Evolutionary conservation across 164 flowering plant species (phyloP).

Genomic region (Malania oleifera): DNA sequence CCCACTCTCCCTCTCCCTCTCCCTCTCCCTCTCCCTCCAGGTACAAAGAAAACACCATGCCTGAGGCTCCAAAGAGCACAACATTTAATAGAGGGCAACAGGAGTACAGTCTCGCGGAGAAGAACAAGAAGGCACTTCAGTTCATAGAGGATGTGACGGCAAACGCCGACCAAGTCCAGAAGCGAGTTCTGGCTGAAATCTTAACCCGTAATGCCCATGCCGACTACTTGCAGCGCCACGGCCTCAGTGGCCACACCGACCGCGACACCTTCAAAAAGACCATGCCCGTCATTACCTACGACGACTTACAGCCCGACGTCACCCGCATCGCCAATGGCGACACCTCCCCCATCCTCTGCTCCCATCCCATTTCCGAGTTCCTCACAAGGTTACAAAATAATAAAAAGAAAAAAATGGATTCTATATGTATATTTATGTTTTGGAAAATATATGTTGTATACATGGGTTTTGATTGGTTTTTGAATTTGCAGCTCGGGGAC

Average conservation of each 20-base stretch:
- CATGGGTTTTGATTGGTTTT: constrained; percentile 7
- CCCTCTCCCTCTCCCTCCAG: not conserved
- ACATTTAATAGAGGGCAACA: not conserved
- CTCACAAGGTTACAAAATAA: constrained; percentile 50
- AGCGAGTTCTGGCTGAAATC: constrained; percentile 59
- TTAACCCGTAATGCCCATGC: constrained; percentile 60
- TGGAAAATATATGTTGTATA: constrained; percentile 2
- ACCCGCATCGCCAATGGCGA: constrained; percentile 79
- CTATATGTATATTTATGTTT: not conserved
- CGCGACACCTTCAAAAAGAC: constrained; percentile 66
- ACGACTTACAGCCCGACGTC: constrained; percentile 62
- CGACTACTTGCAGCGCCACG: constrained; percentile 62
- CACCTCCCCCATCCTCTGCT: constrained; percentile 60
- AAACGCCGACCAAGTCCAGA: constrained; percentile 61
- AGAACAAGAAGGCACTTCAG: constrained; percentile 51
- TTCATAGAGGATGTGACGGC: constrained; percentile 77
- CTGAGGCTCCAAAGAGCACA: constrained; percentile 58
- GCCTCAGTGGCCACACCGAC: constrained; percentile 59
- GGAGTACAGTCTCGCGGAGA: constrained; percentile 25
- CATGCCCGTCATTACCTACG: constrained; percentile 74
- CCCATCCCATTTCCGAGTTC: constrained; percentile 80
- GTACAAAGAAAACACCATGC: constrained; percentile 40
- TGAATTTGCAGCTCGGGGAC: constrained; percentile 73
- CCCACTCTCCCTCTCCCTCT: constrained; percentile 4
- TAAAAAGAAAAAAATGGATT: too few species aligned